Conservation (phyloP, 139 green algal genomes). For the Marvania coccoides region DNA sequence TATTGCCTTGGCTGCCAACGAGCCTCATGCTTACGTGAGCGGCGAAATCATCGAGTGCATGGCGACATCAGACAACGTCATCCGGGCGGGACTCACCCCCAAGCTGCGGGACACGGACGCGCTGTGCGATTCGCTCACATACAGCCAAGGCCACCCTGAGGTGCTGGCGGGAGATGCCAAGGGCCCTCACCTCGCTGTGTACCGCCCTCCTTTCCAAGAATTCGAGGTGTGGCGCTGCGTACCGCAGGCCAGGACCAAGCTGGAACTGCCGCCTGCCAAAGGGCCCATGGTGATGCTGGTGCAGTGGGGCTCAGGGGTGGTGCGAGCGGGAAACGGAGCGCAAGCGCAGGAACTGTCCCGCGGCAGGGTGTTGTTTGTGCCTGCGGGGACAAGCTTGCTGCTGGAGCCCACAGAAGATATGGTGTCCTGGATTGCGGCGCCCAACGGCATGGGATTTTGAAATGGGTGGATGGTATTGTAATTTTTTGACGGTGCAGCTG, state of each 20-base stretch:
- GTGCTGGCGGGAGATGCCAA: constrained; percentile 4
- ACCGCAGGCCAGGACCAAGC: background rate
- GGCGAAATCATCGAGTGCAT: constrained; percentile 89
- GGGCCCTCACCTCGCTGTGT: background rate
- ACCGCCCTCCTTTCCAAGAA: constrained; percentile 67
- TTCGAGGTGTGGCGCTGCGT: constrained; percentile 90
- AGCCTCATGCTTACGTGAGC: constrained; percentile 93
- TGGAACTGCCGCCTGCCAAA: background rate
- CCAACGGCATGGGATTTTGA: constrained; percentile 23
- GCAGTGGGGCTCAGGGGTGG: constrained; percentile 2
- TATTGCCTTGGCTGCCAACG: constrained; percentile 89
- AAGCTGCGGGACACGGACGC: constrained; percentile 84
- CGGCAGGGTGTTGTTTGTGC: constrained; percentile 26
- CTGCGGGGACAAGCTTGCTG: constrained; percentile 7
- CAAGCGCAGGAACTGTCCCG: background rate
- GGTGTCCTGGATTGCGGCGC: constrained; percentile 9
- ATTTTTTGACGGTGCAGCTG: no score
- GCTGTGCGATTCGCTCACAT: constrained; percentile 87
- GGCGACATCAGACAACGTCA: constrained; percentile 94
- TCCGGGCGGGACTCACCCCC: constrained; percentile 91
- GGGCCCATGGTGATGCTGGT: constrained; percentile 23
- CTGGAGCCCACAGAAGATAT: background rate
- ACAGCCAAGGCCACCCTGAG: constrained; percentile 46
- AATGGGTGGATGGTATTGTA: no score
- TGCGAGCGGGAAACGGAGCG: background rate